phyloP scores from a whole-genome alignment of 208 protist genomes.

The Leishmania arabica region DNA sequence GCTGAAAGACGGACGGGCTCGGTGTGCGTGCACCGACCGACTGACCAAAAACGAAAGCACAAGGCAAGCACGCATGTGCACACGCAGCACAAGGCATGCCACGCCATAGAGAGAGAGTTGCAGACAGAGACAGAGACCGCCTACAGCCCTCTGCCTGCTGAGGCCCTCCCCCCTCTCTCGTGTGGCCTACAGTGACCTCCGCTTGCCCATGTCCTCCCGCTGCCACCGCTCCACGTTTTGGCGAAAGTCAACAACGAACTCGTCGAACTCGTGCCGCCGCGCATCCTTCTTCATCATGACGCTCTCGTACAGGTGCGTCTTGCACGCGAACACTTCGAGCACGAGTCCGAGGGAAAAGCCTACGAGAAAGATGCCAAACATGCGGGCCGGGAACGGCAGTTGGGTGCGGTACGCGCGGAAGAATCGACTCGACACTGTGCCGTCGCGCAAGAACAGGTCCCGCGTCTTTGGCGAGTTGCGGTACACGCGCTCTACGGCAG shows the following conservation, averaged over 20 bases:
- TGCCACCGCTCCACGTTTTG: conserved; percentile 78
- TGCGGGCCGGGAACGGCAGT: conserved; percentile 57
- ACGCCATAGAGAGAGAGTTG: neutral
- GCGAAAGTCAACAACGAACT: conserved; percentile 80
- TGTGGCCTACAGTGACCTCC: conserved; percentile 1
- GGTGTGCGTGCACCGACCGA: no score
- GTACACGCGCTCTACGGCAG: conserved; percentile 17
- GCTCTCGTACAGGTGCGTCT: conserved; percentile 80
- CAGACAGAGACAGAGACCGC: neutral
- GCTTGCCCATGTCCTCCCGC: conserved; percentile 55
- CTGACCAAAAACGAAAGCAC: neutral
- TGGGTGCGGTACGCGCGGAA: conserved; percentile 51
- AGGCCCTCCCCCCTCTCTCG: neutral
- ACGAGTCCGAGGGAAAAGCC: conserved; percentile 62
- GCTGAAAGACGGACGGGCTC: no score
- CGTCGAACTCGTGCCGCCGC: conserved; percentile 78
- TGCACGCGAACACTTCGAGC: conserved; percentile 81
- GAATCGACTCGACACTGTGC: conserved; percentile 45
- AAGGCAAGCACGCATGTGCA: neutral
- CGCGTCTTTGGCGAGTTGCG: neutral
- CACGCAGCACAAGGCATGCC: neutral
- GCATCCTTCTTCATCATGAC: conserved; percentile 83
- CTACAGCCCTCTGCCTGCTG: neutral
- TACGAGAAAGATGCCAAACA: conserved; percentile 56
- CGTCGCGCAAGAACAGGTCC: conserved; percentile 66